Percentiles rank a stretch among this genome's conserved stretches.
phyloP scores from a whole-genome alignment of 208 protist species.

The Leishmania arabica region DNA sequence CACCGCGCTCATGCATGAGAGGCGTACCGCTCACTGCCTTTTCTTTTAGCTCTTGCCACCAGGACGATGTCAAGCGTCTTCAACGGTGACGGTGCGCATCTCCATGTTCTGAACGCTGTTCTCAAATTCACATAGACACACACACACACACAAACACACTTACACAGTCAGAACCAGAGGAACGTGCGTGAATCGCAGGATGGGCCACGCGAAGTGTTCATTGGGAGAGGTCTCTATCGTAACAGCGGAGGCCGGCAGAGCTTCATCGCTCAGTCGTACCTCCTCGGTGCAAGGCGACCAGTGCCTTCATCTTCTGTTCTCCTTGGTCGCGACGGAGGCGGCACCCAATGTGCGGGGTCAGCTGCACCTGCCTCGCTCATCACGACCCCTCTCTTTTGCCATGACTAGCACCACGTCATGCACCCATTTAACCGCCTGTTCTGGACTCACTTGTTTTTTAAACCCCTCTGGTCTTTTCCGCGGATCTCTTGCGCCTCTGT shows the following conservation, averaged over 20 bases:
- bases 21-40: background rate
- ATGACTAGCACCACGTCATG: background rate
- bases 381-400: background rate
- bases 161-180: background rate
- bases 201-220: background rate
- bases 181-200: background rate
- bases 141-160: background rate
- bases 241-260: background rate
- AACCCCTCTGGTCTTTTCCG: background rate
- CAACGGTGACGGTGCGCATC: background rate
- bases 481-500: background rate
- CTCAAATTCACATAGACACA: background rate
- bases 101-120: background rate
- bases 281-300: background rate
- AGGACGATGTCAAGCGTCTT: too few relatives aligned
- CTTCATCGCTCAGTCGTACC: background rate
- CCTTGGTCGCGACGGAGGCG: background rate
- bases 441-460: background rate
- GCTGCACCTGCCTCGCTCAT: background rate
- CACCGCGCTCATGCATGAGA: background rate
- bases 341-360: background rate
- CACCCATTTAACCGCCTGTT: background rate
- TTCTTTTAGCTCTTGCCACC: background rate
- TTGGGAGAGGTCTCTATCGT: background rate
- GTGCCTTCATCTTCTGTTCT: slow-evolving; percentile 1